Evolutionary conservation across 441 rosid species (phyloP), one percentile per base, ranked within the genome.

Genomic region (Gossypium davidsonii): DNA sequence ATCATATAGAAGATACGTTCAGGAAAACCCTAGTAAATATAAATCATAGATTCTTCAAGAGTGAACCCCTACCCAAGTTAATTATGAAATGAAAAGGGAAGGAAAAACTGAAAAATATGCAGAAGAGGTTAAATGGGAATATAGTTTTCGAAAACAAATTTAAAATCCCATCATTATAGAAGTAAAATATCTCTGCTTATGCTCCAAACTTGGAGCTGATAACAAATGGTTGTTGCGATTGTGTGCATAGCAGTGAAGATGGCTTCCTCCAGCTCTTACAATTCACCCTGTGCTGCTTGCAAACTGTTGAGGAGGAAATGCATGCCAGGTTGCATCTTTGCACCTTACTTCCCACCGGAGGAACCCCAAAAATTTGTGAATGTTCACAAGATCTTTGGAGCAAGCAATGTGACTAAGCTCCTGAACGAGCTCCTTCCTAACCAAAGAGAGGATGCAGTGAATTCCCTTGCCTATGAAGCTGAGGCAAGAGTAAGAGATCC

Each of bases 221-320:
- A 39, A 64, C 6, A 63, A 61, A 20, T 52, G 52, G 7, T 75
- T 74, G 72, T 67, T 78, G 18, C 26, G 70, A 39, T 23, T 48
- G 66, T 51, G 46, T 67, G 31, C 56, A 42, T 60, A 11, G 72
- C 73, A 72, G 77, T 74, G 65, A 28, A 72, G 11, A 91, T 91
- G 97, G 95, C 96, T 6, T 91, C 97, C 20, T 85, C 98, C 71
- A 91, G 90, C 87, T 90, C 98, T 20, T 91, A 91, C 93, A 93
- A 89, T 83, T 87, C 96, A 71, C 98, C 98, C 58, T 93, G 98
- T 78, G 98, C 98, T 53, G 98, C 98, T 71, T 93, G 98, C 96
- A 93, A 93, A 81, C 88, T 91, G 81, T 82, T 93, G 78, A 87
- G 97, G 80, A 87, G 98, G 81, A 93, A 91, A 80, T 93, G 98